Evolutionary conservation across 1,284 basidiomycete species (phyloP).

Genomic region (Takashimella koratensis): DNA sequence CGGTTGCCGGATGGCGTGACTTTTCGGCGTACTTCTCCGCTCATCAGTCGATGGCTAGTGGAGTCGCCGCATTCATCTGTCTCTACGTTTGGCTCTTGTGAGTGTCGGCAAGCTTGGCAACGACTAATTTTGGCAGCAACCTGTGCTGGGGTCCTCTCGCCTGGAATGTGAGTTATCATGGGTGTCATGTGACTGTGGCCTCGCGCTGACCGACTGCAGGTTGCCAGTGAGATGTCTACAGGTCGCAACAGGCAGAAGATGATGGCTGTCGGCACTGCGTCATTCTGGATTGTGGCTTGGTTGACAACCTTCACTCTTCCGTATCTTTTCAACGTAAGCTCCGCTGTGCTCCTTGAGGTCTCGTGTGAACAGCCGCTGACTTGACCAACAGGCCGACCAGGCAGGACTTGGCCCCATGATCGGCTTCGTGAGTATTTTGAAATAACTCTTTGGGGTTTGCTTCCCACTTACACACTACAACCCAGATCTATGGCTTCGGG

Average conservation of each 20-base stretch:
- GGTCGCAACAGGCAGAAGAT: conserved; percentile 51
- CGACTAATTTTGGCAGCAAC: too few species aligned
- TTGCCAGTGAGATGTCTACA: conserved; percentile 45
- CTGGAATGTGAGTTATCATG: conserved; percentile 25
- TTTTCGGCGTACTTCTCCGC: conserved; percentile 26
- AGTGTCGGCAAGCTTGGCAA: too few species aligned
- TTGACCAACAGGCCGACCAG: too few species aligned
- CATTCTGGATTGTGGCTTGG: conserved; percentile 52
- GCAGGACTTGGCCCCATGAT: conserved; percentile 49
- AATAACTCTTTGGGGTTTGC: too few species aligned
- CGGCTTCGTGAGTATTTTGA: conserved; percentile 41
- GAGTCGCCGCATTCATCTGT: conserved; percentile 52
- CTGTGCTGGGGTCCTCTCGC: conserved; percentile 52
- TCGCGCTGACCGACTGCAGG: conserved; percentile 5
- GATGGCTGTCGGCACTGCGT: conserved; percentile 50
- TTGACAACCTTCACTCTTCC: conserved; percentile 50
- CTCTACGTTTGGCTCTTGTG: conserved; percentile 36
- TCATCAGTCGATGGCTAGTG: conserved; percentile 32
- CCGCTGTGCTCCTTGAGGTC: too few species aligned
- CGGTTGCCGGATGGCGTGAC: conserved; percentile 29
- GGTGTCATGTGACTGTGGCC: conserved; percentile 25
- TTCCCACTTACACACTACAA: too few species aligned
- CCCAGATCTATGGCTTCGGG: conserved; percentile 32
- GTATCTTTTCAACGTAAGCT: conserved; percentile 40
- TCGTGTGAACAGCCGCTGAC: too few species aligned